Base-by-base conservation (phyloP, 2,329 filamentous ascomycete species). In the Colletotrichum somersetense region DNA sequence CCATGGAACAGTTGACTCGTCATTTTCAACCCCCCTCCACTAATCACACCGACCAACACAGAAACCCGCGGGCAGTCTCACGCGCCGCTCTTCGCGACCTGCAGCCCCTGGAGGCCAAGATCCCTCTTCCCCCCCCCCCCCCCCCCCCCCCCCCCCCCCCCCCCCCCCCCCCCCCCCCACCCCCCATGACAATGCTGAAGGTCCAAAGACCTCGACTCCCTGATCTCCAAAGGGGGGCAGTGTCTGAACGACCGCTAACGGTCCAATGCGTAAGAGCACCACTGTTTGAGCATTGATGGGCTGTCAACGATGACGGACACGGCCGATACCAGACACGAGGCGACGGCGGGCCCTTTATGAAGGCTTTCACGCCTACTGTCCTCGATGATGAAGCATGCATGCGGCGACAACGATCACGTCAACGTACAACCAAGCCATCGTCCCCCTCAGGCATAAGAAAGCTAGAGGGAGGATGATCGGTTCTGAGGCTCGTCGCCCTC, bases 281-380 rank as follows among this genome's bases (percentile, higher is more conserved):
- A 35, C 46, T 8, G 16, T 18, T n/a, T 62, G 35, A 58, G 30
- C 62, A 10, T n/a, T 30, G 35, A 52, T 35, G n/a, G 46, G 5
- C 38, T 12, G 62, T 30, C 23, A 30, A 30, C 4, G 48, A 55
- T 7, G 35, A 23, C 23, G 38, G 16, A 6, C 48, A 33, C 62
- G 30, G 35, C 16, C 35, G 42, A 23, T 23, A 55, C 35, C 35
- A 23, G 33, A 11, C 33, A 26, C 18, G 18, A 52, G n/a, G 23
- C 18, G 11, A 52, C 30, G 55, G 18, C 64, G 20, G 16, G 57
- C 62, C 58, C 52, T 71, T 71, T 35, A 57, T 62, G 64, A 62
- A 71, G 5, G 42, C 57, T 46, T 62, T 50, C 42, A 62, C 42
- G 57, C 57, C 5, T 16, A 18, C 20, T 42, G 11, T n/a, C 18